Evolutionary conservation across 192 early-diverging fungal genomes (phyloP).

Genomic region (Coemansia sp.): DNA sequence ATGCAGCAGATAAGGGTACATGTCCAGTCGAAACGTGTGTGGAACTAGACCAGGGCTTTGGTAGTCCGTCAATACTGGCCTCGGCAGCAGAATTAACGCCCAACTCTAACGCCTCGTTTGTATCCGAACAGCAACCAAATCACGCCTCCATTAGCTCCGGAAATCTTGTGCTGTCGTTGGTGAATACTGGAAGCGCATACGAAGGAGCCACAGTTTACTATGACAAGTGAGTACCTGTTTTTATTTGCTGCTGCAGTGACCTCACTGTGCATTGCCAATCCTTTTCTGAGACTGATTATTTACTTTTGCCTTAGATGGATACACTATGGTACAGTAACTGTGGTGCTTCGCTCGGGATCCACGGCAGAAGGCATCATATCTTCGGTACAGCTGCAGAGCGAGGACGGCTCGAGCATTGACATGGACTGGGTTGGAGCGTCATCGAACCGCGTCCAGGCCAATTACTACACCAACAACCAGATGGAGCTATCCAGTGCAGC

Average conservation of each 20-base stretch:
- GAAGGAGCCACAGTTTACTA: slow-evolving; percentile 47
- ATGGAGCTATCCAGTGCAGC: slow-evolving; percentile 34
- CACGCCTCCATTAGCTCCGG: slow-evolving; percentile 44
- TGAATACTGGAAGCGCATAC: slow-evolving; percentile 43
- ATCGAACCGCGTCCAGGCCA: slow-evolving; percentile 58
- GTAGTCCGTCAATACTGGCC: slow-evolving; percentile 8
- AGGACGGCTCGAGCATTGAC: slow-evolving; percentile 59
- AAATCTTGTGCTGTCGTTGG: slow-evolving; percentile 46
- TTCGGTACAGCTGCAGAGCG: slow-evolving; percentile 58
- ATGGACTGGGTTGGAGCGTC: slow-evolving; percentile 61
- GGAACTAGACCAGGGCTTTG: slow-evolving; percentile 18
- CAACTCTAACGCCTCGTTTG: slow-evolving; percentile 37
- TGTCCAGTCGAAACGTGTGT: slow-evolving; percentile 33
- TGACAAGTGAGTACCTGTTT: slow-evolving; percentile 22
- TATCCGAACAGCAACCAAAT: slow-evolving; percentile 54
- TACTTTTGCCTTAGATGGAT: slow-evolving; percentile 39
- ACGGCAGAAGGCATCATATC: slow-evolving; percentile 57
- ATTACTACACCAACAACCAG: slow-evolving; percentile 55
- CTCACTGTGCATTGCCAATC: slow-evolving; percentile 10
- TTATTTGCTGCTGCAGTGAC: slow-evolving; percentile 1
- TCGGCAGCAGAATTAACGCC: background rate
- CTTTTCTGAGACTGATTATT: background rate
- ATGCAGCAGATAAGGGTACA: slow-evolving; percentile 27
- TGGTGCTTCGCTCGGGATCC: slow-evolving; percentile 56
- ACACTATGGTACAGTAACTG: slow-evolving; percentile 60